These are phyloP conservation scores for Thyridium curvatum DNA, from an alignment of 2,329 filamentous ascomycete genomes.

Conservation along the genomic window DNA sequence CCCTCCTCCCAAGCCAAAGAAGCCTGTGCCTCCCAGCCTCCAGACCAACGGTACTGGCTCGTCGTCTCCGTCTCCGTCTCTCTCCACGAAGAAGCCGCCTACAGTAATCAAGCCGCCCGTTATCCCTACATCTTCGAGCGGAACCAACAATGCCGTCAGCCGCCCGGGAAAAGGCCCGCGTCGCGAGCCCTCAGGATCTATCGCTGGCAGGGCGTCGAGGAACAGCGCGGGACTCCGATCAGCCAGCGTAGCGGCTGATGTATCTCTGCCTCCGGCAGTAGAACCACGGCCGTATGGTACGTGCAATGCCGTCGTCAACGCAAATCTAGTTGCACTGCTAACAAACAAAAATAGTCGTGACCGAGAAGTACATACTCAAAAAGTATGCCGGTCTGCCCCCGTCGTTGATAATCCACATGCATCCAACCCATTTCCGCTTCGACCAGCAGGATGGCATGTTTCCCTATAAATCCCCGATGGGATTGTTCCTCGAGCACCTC, in stretches of 20 bases:
- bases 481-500: conserved; percentile 70
- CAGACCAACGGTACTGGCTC: conserved; percentile 57
- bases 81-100: conserved; percentile 48
- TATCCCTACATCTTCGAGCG: conserved; percentile 31
- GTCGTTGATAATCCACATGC: conserved; percentile 80
- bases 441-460: conserved; percentile 93
- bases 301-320: conserved; percentile 6
- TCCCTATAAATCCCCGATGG: conserved; percentile 88
- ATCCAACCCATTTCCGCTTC: conserved; percentile 82
- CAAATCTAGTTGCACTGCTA: conserved; percentile 2
- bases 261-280: conserved; percentile 23
- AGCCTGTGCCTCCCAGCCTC: conserved; percentile 57
- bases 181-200: conserved; percentile 45
- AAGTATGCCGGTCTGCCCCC: conserved; percentile 65
- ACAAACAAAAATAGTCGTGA: conserved; percentile 52
- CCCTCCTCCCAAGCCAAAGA: conserved; percentile 55
- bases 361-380: conserved; percentile 71
- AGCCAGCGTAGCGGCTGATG: conserved; percentile 40
- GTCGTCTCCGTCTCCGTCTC: conserved; percentile 52
- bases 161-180: conserved; percentile 52
- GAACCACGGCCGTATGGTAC: conserved; percentile 49
- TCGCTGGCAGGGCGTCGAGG: conserved; percentile 39
- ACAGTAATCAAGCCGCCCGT: conserved; percentile 42
- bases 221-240: conserved; percentile 44
- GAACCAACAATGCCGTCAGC: conserved; percentile 37